Conservation (phyloP, 129 eudicot genomes). For the Tanacetum coccineum region DNA sequence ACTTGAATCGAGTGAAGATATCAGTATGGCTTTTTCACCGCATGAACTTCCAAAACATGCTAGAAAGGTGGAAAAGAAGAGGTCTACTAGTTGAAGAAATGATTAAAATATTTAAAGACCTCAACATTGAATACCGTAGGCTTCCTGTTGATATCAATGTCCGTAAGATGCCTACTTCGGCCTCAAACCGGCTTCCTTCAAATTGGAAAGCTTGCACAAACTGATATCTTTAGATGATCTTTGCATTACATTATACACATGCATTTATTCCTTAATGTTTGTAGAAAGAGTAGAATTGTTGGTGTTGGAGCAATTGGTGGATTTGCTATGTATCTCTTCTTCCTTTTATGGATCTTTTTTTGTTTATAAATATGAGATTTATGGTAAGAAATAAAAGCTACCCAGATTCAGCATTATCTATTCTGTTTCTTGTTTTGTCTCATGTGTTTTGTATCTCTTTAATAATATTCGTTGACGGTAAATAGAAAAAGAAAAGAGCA, state of each 20-base stretch:
- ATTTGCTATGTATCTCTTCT: too few species aligned
- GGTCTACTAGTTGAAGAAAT: slow-evolving; percentile 61
- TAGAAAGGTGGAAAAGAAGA: slow-evolving; percentile 61
- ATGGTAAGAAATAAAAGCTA: too few species aligned
- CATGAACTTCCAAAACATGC: slow-evolving; percentile 75
- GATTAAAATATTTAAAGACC: slow-evolving; percentile 61
- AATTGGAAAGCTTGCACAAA: slow-evolving; percentile 56
- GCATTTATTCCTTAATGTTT: too few species aligned
- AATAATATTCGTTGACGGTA: too few species aligned
- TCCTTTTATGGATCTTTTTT: too few species aligned
- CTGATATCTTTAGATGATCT: neutral
- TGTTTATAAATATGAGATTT: too few species aligned
- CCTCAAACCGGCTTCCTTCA: slow-evolving; percentile 60
- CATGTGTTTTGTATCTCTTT: too few species aligned
- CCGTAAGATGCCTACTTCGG: slow-evolving; percentile 51
- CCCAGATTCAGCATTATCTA: too few species aligned
- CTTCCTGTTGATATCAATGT: slow-evolving; percentile 66
- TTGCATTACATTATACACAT: neutral
- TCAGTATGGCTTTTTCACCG: slow-evolving; percentile 69
- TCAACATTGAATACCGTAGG: slow-evolving; percentile 69
- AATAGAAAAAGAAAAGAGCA: too few species aligned
- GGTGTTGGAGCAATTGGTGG: too few species aligned
- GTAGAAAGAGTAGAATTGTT: too few species aligned
- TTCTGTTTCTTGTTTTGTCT: too few species aligned
- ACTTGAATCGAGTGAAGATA: slow-evolving; percentile 61